phyloP scores from a whole-genome alignment of 345 rosid species.

The Geranium rotundifolium region DNA sequence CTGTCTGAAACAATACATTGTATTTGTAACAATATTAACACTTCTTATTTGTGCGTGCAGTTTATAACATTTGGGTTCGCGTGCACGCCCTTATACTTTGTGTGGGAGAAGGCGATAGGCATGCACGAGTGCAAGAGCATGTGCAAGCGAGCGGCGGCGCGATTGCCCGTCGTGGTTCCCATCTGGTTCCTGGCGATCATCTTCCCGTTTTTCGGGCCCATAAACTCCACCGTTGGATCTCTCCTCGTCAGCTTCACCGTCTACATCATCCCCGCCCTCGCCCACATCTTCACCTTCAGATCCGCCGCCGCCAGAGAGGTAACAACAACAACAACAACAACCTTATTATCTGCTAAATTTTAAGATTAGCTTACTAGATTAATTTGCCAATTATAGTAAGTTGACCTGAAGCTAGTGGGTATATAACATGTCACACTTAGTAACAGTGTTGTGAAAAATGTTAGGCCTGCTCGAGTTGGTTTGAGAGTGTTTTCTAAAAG shows the following conservation, averaged over 20 bases:
- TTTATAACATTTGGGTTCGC: slow-evolving; percentile 97
- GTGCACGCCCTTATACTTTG: slow-evolving; percentile 89
- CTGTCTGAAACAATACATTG: neutral
- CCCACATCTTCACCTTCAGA: slow-evolving; percentile 78
- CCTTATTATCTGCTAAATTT: no score
- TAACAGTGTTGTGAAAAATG: no score
- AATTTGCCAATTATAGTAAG: no score
- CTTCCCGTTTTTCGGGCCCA: slow-evolving; percentile 97
- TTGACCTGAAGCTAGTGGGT: no score
- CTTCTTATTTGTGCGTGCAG: slow-evolving; percentile 18
- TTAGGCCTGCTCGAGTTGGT: no score
- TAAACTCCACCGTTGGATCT: slow-evolving; percentile 91
- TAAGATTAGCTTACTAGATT: no score
- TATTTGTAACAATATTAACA: neutral
- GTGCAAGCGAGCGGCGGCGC: slow-evolving; percentile 87
- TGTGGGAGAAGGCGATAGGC: slow-evolving; percentile 98
- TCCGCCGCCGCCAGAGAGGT: slow-evolving; percentile 89
- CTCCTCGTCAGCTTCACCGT: slow-evolving; percentile 98
- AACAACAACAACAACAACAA: neutral
- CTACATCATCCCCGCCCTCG: slow-evolving; percentile 93
- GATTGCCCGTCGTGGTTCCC: slow-evolving; percentile 89
- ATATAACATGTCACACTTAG: no score
- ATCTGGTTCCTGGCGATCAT: slow-evolving; percentile 91
- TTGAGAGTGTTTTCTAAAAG: no score
- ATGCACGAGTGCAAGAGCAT: slow-evolving; percentile 92